Conservation (phyloP, 768 basidiomycete genomes). For the Rhodocollybia butyracea region DNA sequence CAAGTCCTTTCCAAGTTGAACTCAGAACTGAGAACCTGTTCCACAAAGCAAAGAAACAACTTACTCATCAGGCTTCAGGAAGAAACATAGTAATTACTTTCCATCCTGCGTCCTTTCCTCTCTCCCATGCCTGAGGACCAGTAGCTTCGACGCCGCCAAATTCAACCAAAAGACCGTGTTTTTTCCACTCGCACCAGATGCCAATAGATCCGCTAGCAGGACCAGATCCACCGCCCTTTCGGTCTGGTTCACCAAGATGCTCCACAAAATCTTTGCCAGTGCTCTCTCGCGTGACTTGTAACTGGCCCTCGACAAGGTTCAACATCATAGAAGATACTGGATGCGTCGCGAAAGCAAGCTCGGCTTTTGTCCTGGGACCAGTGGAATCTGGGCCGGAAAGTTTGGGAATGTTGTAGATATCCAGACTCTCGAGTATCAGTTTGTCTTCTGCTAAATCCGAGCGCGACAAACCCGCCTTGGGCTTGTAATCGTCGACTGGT, state of each 20-base stretch:
- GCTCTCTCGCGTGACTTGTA: conserved; percentile 46
- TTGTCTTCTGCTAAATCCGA: conserved; percentile 48
- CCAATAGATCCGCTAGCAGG: conserved; percentile 82
- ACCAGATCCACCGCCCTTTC: conserved; percentile 88
- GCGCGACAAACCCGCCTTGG: conserved; percentile 38
- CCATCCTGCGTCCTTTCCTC: conserved; percentile 80
- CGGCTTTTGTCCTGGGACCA: conserved; percentile 41
- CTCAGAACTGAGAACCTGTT: too few species aligned
- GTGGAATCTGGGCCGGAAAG: conserved; percentile 24
- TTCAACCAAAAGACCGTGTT: conserved; percentile 80
- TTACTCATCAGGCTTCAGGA: conserved; percentile 10
- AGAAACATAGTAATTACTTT: conserved; percentile 65
- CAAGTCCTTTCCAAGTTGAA: too few species aligned
- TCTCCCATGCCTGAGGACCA: conserved; percentile 85
- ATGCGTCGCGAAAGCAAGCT: conserved; percentile 54
- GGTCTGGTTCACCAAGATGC: conserved; percentile 77
- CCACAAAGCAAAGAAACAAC: neutral
- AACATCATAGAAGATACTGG: conserved; percentile 53
- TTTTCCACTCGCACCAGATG: conserved; percentile 93
- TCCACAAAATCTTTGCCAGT: conserved; percentile 78
- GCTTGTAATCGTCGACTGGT: conserved; percentile 64
- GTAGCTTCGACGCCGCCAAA: conserved; percentile 76
- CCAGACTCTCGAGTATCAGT: conserved; percentile 66
- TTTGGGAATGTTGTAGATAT: conserved; percentile 71
- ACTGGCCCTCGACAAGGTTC: conserved; percentile 37